These are phyloP conservation scores for Suillus tomentosus DNA, from an alignment of 768 basidiomycete genomes.

Conservation along the genomic window DNA sequence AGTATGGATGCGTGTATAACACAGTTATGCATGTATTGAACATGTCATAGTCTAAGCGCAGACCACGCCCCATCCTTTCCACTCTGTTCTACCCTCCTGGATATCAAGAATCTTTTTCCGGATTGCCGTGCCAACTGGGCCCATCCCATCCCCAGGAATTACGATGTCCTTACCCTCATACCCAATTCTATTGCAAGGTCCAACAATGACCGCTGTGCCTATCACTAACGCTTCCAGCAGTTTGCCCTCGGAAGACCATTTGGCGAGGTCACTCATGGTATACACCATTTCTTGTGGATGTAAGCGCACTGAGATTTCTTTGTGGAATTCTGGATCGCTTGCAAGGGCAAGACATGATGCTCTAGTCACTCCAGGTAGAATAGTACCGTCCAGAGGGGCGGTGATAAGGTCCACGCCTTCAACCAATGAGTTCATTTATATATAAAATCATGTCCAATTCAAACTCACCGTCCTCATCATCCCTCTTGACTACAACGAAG, in stretches of 20 bases:
- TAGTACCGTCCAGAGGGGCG: conserved; percentile 87
- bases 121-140: conserved; percentile 65
- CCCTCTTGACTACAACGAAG: conserved; percentile 62
- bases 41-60: conserved; percentile 18
- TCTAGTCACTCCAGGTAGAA: conserved; percentile 91
- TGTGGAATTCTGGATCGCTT: conserved; percentile 55
- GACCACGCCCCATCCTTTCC: conserved; percentile 64
- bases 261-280: conserved; percentile 61
- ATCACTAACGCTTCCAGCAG: conserved; percentile 84
- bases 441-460: not conserved
- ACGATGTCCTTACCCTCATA: conserved; percentile 64
- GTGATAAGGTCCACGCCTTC: conserved; percentile 82
- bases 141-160: conserved; percentile 56
- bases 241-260: conserved; percentile 54
- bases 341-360: conserved; percentile 79
- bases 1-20: too few species aligned
- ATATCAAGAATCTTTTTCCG: conserved; percentile 75
- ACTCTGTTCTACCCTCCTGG: conserved; percentile 67
- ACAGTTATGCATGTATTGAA: too few species aligned
- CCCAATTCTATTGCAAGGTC: conserved; percentile 71
- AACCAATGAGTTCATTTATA: not conserved
- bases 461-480: conserved; percentile 52
- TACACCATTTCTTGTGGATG: conserved; percentile 58
- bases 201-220: conserved; percentile 83
- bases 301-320: conserved; percentile 30